These are phyloP conservation scores for Ustilago shanxiensis DNA, from an alignment of 1,284 basidiomycete species.

Conservation along the genomic window DNA sequence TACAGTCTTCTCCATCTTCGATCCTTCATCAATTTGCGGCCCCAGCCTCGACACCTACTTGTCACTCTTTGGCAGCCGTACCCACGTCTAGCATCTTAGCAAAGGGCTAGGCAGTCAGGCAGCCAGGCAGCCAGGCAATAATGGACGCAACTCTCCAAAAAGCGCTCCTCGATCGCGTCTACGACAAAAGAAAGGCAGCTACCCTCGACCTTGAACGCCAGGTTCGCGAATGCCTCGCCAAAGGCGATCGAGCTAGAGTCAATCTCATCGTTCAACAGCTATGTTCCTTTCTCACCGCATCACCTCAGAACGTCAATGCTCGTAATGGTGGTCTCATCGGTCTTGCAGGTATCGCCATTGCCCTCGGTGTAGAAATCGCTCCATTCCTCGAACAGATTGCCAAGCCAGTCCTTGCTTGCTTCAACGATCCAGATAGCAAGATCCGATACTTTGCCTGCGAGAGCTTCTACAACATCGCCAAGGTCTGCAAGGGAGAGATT, in stretches of 20 bases:
- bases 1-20: not conserved
- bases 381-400: constrained; percentile 95
- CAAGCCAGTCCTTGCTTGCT: constrained; percentile 89
- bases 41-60: not conserved
- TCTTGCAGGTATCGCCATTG: constrained; percentile 94
- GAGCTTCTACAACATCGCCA: constrained; percentile 94
- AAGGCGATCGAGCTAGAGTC: constrained; percentile 85
- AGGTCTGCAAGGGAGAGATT: constrained; percentile 97
- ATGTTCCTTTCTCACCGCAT: constrained; percentile 74
- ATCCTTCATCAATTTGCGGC: not conserved
- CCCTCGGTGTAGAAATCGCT: constrained; percentile 90
- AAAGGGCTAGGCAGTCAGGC: not conserved
- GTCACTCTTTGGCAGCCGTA: not conserved
- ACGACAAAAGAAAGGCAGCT: constrained; percentile 95
- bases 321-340: constrained; percentile 97
- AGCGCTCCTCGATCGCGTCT: constrained; percentile 71
- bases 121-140: not conserved
- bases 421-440: constrained; percentile 92
- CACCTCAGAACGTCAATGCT: constrained; percentile 75
- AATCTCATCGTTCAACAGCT: constrained; percentile 92
- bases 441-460: constrained; percentile 98
- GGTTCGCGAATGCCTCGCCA: constrained; percentile 85
- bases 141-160: constrained; percentile 65
- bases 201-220: constrained; percentile 96
- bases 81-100: not conserved